These are phyloP conservation scores for Venturia effusa DNA, from an alignment of 2,329 filamentous ascomycete species.

Conservation along the genomic window DNA sequence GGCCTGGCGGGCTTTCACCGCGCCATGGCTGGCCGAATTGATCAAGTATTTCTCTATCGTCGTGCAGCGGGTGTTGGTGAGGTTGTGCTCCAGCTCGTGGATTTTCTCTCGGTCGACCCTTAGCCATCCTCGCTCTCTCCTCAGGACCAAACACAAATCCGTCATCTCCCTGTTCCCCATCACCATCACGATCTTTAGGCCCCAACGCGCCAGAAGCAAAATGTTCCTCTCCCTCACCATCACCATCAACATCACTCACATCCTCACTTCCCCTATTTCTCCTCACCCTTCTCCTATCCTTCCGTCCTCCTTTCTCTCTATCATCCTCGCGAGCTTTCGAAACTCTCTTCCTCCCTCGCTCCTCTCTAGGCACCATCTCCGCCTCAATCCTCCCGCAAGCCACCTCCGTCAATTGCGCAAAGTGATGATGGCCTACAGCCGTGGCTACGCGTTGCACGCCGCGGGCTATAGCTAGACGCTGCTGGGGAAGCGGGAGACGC, in stretches of 20 bases:
- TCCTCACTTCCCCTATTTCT: background rate
- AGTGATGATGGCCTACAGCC: background rate
- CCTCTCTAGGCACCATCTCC: background rate
- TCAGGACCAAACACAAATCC: background rate
- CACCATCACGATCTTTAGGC: background rate
- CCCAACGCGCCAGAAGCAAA: background rate
- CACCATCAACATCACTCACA: background rate
- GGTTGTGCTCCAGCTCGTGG: background rate
- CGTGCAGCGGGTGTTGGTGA: background rate
- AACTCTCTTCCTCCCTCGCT: background rate
- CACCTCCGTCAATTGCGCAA: background rate
- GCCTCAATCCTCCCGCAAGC: background rate
- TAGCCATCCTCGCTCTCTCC: background rate
- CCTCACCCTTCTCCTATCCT: background rate
- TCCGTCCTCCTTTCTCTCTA: background rate
- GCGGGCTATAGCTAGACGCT: background rate
- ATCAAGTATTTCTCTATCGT: background rate
- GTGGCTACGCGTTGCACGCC: background rate
- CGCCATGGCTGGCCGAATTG: background rate
- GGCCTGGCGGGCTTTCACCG: background rate
- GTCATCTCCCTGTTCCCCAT: background rate
- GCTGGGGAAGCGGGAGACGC: background rate
- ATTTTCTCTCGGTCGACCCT: background rate
- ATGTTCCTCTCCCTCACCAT: background rate
- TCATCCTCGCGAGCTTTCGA: too few relatives aligned